A percentile compares a stretch with the other conserved stretches of the same genome.
phyloP scores from a whole-genome alignment of 345 rosid species.

The Citrus inodora region DNA sequence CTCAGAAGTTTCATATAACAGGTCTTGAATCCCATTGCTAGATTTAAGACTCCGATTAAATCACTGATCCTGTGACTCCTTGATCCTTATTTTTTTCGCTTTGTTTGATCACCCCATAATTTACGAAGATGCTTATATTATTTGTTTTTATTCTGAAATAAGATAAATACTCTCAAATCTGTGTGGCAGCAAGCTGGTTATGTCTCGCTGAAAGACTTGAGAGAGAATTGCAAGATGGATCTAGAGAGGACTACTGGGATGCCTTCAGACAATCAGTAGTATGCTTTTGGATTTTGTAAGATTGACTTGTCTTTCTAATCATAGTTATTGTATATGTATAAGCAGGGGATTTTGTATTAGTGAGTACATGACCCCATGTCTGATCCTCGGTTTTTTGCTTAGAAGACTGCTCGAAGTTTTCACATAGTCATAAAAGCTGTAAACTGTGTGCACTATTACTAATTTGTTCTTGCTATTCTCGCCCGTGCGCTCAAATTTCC shows the following conservation, averaged over 20 bases:
- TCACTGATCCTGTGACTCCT: neutral
- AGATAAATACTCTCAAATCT: constrained; percentile 13
- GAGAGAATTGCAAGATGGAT: constrained; percentile 73
- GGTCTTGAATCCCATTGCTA: neutral
- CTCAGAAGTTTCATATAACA: neutral
- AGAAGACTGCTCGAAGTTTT: constrained; percentile 4
- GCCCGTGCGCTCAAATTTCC: neutral
- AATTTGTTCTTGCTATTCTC: neutral
- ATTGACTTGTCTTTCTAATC: constrained; percentile 10
- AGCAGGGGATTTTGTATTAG: neutral
- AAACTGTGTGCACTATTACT: constrained; percentile 7
- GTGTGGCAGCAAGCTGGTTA: constrained; percentile 57
- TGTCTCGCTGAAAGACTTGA: constrained; percentile 49
- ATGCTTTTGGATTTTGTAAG: constrained; percentile 21
- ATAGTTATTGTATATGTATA: constrained; percentile 10
- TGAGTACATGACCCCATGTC: neutral
- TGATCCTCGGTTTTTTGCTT: constrained; percentile 10
- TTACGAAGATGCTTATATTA: neutral
- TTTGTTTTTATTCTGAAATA: neutral
- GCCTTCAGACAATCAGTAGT: constrained; percentile 39
- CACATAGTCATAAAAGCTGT: constrained; percentile 3
- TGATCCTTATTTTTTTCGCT: neutral
- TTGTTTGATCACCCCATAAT: neutral
- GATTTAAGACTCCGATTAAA: constrained; percentile 5
- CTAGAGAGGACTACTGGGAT: constrained; percentile 45